Evolutionary conservation across 257 asterid genomes (phyloP), one percentile per base, ranked within the genome.

Genomic region (Haberlea rhodopensis): DNA sequence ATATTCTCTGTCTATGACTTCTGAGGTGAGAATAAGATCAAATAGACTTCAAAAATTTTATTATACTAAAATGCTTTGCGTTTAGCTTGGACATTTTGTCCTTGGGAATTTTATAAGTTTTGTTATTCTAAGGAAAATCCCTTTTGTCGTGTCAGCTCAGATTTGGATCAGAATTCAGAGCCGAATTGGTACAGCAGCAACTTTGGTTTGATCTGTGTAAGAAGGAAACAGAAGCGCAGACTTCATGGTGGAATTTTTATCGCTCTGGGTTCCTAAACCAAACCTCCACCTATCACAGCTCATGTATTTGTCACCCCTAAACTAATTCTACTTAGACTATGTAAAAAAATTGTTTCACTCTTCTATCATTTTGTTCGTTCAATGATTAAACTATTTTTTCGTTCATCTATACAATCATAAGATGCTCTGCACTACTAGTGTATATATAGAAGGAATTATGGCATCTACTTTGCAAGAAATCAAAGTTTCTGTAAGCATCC

Each of bases 291-390:
- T 51, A 70, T 65, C 66, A 45, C 43, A 29, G 67, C 56, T 71
- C 87, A 81, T 73, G 84, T 67, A 57, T 40, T 62, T 27, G 67
- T 61, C 76, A 79, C 78, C 75, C 79, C 19, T 69, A 60, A 85
- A 69, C 89, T 72, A 81, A 70, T 57, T 46, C 31, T 2, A 59
- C 8, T 46, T n/a, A 26, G 46, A 69, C 40, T 60, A 5, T 37
- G 46, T 23, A 70, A 21, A 57, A 15, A 51, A 64, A 19, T 10
- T n/a, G 62, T 32, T n/a, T 24, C 19, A 60, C 27, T n/a, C 34
- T 13, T 25, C 8, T 40, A 24, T 26, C 73, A 62, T 25, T 67
- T 65, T 40, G 20, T 25, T 22, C 23, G 29, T 34, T 49, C 25
- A 53, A 60, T 54, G 57, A 69, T 53, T 55, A 53, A 81, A 8